phyloP scores from a whole-genome alignment of 495 filamentous ascomycete genomes.

The Articulospora tetracladia region DNA sequence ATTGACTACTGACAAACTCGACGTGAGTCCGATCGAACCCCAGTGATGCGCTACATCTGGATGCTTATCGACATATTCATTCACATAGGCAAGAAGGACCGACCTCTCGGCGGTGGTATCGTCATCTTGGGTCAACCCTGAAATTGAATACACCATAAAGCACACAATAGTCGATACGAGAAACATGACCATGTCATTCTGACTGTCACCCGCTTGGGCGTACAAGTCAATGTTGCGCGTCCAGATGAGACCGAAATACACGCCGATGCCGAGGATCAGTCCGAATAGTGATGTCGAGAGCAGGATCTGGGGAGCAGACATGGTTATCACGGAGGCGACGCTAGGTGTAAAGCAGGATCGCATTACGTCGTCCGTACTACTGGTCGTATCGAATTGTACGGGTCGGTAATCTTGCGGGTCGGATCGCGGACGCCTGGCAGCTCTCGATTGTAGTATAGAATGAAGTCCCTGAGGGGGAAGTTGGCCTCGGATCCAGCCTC shows the following conservation, averaged over 20 bases:
- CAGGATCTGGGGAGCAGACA: slow-evolving; percentile 1
- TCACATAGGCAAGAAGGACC: neutral
- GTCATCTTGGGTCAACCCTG: neutral
- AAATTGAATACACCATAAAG: neutral
- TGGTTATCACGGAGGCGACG: neutral
- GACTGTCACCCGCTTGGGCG: neutral
- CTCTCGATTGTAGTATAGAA: neutral
- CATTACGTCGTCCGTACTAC: neutral
- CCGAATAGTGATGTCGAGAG: neutral
- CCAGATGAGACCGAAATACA: slow-evolving; percentile 1
- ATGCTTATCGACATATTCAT: no score
- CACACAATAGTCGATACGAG: neutral
- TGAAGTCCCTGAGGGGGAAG: neutral
- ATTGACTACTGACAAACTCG: no score
- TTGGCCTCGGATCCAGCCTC: neutral
- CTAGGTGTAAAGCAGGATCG: neutral
- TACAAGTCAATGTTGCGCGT: neutral
- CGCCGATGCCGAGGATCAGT: neutral
- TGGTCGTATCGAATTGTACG: neutral
- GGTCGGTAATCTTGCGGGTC: neutral
- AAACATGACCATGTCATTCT: neutral
- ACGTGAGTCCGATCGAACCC: no score
- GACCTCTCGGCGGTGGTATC: neutral
- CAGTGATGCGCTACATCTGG: no score
- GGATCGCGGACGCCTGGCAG: neutral